A percentile compares a stretch with the other conserved stretches of the same genome.
Conservation (phyloP, 176 grass and related monocot species). For the Oryza meridionalis region DNA sequence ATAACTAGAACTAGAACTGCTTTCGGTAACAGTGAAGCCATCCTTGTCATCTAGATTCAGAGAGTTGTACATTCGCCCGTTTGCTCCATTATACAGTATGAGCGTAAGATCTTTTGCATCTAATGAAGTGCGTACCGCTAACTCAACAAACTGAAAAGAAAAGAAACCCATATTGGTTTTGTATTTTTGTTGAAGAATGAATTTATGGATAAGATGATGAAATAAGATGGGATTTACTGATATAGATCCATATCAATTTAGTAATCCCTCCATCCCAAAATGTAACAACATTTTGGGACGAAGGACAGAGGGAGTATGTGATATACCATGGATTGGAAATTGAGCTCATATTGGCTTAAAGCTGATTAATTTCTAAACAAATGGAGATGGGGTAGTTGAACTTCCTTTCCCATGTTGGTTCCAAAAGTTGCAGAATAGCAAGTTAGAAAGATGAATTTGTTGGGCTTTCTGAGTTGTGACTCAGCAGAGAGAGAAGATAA, state of each 20-base stretch:
- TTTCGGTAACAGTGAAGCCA: neutral
- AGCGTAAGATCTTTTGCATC: constrained; percentile 40
- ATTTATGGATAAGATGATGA: neutral
- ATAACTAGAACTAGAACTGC: constrained; percentile 32
- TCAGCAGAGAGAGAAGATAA: too few relatives aligned
- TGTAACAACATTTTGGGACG: too few relatives aligned
- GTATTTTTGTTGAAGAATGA: constrained; percentile 2
- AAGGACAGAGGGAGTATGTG: too few relatives aligned
- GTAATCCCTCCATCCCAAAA: too few relatives aligned
- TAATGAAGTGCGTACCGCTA: constrained; percentile 24
- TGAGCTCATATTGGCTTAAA: neutral
- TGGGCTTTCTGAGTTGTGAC: too few relatives aligned
- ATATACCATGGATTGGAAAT: neutral
- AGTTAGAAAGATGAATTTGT: neutral
- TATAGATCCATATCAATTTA: neutral
- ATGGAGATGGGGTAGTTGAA: neutral
- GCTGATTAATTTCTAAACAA: neutral
- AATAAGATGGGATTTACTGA: neutral
- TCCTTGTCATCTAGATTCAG: constrained; percentile 34
- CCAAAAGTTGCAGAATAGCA: neutral
- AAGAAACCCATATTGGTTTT: neutral
- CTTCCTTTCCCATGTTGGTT: neutral
- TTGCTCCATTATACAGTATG: constrained; percentile 47
- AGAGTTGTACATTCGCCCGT: constrained; percentile 41
- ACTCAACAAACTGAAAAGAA: constrained; percentile 51